phyloP scores from a whole-genome alignment of 2,329 filamentous ascomycete species.

The Corniculantispora saksenae region DNA sequence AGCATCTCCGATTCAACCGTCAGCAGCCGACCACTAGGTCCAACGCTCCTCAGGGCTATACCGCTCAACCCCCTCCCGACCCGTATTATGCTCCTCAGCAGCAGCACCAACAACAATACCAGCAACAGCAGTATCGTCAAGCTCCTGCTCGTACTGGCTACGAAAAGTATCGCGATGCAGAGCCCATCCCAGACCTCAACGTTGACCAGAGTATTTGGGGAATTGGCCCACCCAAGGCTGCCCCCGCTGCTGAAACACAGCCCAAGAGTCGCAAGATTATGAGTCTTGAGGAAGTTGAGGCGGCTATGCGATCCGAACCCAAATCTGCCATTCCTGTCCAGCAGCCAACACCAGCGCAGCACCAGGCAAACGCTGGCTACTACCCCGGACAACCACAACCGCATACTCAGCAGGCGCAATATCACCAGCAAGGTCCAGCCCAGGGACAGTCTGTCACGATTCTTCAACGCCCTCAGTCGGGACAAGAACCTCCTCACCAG shows the following conservation, averaged over 20 bases:
- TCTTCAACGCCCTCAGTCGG: constrained; percentile 54
- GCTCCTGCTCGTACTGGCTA: constrained; percentile 79
- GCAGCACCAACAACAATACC: constrained; percentile 35
- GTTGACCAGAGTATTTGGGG: constrained; percentile 95
- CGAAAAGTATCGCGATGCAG: constrained; percentile 83
- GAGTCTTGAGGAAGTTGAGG: constrained; percentile 96
- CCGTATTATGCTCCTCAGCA: constrained; percentile 43
- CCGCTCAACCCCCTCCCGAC: constrained; percentile 34
- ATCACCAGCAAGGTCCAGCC: constrained; percentile 32
- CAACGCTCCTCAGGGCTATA: constrained; percentile 35
- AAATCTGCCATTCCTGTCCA: constrained; percentile 43
- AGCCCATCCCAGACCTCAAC: constrained; percentile 85
- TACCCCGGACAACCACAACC: constrained; percentile 24
- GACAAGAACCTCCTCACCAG: constrained; percentile 40
- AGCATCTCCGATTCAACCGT: constrained; percentile 80
- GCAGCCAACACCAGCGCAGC: neutral
- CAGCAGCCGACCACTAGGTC: constrained; percentile 61
- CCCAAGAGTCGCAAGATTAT: constrained; percentile 71
- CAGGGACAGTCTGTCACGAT: constrained; percentile 56
- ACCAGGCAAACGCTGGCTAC: constrained; percentile 14
- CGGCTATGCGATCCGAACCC: constrained; percentile 76
- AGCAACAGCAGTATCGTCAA: constrained; percentile 29
- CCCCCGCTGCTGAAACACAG: constrained; percentile 28
- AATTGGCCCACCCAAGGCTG: constrained; percentile 58
- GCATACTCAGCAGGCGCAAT: constrained; percentile 28